Evolutionary conservation across 1,284 basidiomycete species (phyloP).

Genomic region (Athelia psychrophila): DNA sequence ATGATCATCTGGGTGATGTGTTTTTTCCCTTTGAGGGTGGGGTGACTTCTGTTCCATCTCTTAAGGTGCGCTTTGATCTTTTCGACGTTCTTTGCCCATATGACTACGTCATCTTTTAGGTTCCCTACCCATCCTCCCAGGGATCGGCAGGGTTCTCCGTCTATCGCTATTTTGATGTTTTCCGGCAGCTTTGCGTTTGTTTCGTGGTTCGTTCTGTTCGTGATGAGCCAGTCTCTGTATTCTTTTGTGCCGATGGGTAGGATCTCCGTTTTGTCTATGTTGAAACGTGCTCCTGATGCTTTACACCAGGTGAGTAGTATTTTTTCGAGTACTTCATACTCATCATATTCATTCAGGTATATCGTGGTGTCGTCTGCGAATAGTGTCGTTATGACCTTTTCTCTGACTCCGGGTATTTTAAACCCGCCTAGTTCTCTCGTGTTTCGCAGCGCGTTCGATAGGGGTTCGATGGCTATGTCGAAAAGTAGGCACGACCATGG

Average conservation of each 20-base stretch:
- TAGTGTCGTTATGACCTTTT: constrained; percentile 20
- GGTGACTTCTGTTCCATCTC: constrained; percentile 20
- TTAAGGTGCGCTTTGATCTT: constrained; percentile 13
- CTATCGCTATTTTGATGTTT: constrained; percentile 20
- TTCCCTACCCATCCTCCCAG: constrained; percentile 30
- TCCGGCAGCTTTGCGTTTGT: constrained; percentile 6
- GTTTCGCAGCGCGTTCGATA: constrained; percentile 22
- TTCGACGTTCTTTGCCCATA: constrained; percentile 23
- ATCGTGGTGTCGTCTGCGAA: constrained; percentile 32
- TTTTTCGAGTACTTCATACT: constrained; percentile 12
- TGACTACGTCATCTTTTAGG: constrained; percentile 4
- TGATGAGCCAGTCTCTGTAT: constrained; percentile 12
- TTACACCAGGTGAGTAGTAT: constrained; percentile 28
- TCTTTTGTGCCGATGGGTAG: constrained; percentile 21
- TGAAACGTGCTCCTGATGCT: constrained; percentile 32
- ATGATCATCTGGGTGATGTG: constrained; percentile 23
- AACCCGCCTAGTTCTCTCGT: constrained; percentile 27
- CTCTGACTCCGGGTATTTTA: constrained; percentile 13
- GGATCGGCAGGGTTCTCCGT: constrained; percentile 19
- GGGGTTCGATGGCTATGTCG: constrained; percentile 31
- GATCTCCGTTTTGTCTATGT: constrained; percentile 28
- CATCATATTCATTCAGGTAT: constrained; percentile 20
- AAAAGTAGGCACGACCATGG: constrained; percentile 38
- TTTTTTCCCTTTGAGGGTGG: constrained; percentile 19
- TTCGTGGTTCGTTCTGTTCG: constrained; percentile 7